These are phyloP conservation scores for Acorus gramineus DNA, from an alignment of 106 monocot species.

Conservation along the genomic window DNA sequence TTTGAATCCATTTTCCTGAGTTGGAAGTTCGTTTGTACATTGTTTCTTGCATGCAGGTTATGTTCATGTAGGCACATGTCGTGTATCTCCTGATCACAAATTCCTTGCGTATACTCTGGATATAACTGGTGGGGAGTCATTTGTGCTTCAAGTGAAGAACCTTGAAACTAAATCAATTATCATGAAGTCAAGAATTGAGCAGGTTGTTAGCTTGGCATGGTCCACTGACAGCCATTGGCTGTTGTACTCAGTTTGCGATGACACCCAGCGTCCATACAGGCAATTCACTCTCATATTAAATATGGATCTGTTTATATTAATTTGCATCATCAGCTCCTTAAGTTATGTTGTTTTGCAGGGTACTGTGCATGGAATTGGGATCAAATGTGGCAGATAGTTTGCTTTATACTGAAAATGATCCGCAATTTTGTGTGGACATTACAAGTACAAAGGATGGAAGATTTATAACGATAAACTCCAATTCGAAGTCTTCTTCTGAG, in stretches of 20 bases:
- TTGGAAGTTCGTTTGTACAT: not conserved
- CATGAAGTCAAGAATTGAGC: conserved; percentile 27
- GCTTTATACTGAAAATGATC: conserved; percentile 63
- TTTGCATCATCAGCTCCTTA: not conserved
- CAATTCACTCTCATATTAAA: conserved; percentile 13
- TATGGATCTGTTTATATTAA: not conserved
- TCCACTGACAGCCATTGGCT: conserved; percentile 40
- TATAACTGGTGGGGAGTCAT: conserved; percentile 57
- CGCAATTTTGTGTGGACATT: conserved; percentile 72
- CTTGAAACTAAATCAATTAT: conserved; percentile 41
- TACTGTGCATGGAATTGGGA: conserved; percentile 50
- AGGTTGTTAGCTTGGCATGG: conserved; percentile 88
- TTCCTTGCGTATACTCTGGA: conserved; percentile 94
- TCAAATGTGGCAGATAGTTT: conserved; percentile 32
- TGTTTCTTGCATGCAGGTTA: conserved; percentile 49
- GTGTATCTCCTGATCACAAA: conserved; percentile 78
- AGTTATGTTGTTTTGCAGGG: conserved; percentile 28
- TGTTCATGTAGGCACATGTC: conserved; percentile 88
- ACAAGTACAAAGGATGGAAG: conserved; percentile 88
- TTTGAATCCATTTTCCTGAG: not conserved
- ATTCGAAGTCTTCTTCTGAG: conserved; percentile 89
- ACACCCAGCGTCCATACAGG: conserved; percentile 78
- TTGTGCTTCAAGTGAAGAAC: conserved; percentile 69
- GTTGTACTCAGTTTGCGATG: conserved; percentile 76
- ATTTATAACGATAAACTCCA: conserved; percentile 92